Evolutionary conservation across 441 rosid species (phyloP), one percentile per base, ranked within the genome.

Genomic region (Pelargonium exstipulatum): DNA sequence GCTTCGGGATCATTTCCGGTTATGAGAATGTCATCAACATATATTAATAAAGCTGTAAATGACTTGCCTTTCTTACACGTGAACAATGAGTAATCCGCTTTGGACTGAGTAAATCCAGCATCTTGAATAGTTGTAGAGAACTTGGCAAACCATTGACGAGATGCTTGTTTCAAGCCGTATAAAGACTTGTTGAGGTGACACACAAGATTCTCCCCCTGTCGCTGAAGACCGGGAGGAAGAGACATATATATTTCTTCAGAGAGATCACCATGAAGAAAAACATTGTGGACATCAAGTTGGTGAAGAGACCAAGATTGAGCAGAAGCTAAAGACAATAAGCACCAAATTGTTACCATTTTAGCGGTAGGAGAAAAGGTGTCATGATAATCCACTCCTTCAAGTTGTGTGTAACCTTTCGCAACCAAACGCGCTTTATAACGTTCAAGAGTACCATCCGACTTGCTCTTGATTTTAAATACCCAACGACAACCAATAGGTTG

Each of bases 1-100:
- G 2, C 13, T 17, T 18, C 0, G 9, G 14, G 7, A 16, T 17
- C 65, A 62, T 62, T 13, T 2, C 65, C 65, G 0, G 7, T 24
- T 8, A 62, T 62, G 10, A 62, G n/a, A 2, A 62, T 62, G 10
- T 24, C 65, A 62, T 62, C 65, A 1, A 62, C 42, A 62, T 62
- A 62, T 1, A 62, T 9, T 1, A 62, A n/a, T n/a, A 62, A 1
- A 9, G 13, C 7, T 0, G 42, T 9, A 2, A 10, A 2, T 4
- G 10, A 18, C 6, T 5, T 5, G 5, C 18, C 40, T 7, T 9
- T n/a, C 6, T 2, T 8, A 3, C 9, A 4, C 1, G n/a, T 26
- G 14, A 62, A 62, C 5, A 62, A 9, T 9, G 65, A 62, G 4
- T 62, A 32, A 26, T 62, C 65, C 0, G 9, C 0, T 9, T 24